These are phyloP conservation scores for Echium plantagineum DNA, from an alignment of 257 asterid genomes.

Conservation along the genomic window DNA sequence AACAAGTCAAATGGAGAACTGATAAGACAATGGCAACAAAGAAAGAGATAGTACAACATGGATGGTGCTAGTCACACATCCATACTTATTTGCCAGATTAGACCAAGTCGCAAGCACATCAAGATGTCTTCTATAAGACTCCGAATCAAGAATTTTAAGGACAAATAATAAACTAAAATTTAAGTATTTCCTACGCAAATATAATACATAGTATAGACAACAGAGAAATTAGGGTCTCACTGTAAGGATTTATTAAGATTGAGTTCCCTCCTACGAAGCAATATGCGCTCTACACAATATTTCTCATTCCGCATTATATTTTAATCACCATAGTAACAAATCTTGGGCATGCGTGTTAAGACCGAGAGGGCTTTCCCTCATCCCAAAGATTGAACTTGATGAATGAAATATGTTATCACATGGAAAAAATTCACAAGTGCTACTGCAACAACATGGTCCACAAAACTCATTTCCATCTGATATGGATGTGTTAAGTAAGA, in stretches of 20 bases:
- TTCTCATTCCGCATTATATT: too few species aligned
- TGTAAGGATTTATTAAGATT: too few species aligned
- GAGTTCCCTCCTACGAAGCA: too few species aligned
- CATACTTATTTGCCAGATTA: too few species aligned
- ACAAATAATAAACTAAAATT: too few species aligned
- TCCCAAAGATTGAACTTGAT: background rate
- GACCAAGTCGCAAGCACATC: too few species aligned
- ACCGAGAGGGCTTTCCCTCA: background rate
- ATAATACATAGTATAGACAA: too few species aligned
- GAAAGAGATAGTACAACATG: background rate
- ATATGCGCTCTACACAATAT: too few species aligned
- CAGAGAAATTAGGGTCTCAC: too few species aligned
- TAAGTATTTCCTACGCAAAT: too few species aligned
- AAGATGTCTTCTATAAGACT: too few species aligned
- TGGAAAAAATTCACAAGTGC: background rate
- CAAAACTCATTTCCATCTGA: background rate
- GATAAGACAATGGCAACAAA: background rate
- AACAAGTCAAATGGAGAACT: background rate
- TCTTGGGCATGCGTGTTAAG: background rate
- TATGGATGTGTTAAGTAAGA: background rate
- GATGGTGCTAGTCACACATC: background rate
- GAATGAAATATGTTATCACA: background rate
- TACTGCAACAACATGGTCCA: background rate
- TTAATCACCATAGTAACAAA: background rate
- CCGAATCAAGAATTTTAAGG: too few species aligned